Conservation (phyloP, 2,329 filamentous ascomycete species). For the Ophiostoma quercus region DNA sequence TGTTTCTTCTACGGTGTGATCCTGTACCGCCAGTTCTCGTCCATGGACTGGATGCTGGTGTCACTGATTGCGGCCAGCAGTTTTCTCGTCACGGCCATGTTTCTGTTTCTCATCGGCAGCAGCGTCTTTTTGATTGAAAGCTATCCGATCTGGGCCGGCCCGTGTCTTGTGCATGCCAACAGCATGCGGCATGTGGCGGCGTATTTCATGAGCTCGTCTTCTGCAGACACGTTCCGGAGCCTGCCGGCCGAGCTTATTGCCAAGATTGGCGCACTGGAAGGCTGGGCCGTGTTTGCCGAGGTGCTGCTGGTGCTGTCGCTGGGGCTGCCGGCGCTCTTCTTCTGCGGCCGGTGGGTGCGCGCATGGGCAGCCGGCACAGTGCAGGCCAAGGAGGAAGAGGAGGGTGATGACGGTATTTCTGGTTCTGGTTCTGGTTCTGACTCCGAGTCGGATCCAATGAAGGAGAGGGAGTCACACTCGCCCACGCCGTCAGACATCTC, state of each 20-base stretch:
- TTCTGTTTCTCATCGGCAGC: conserved; percentile 31
- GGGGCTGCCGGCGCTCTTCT: conserved; percentile 32
- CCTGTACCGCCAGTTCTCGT: conserved; percentile 32
- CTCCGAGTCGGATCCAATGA: neutral
- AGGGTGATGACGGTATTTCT: neutral
- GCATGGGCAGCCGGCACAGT: conserved; percentile 33
- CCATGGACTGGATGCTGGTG: conserved; percentile 16
- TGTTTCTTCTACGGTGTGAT: conserved; percentile 33
- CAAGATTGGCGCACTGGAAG: conserved; percentile 30
- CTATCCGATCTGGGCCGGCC: conserved; percentile 34
- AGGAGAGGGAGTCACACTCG: neutral
- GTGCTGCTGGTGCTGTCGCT: conserved; percentile 33
- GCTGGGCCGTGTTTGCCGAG: conserved; percentile 34
- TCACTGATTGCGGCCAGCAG: conserved; percentile 31
- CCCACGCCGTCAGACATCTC: neutral
- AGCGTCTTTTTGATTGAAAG: conserved; percentile 36
- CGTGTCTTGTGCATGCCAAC: conserved; percentile 35
- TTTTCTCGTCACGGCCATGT: conserved; percentile 32
- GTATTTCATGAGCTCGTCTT: conserved; percentile 29
- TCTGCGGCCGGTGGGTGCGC: conserved; percentile 31
- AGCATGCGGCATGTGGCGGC: conserved; percentile 33
- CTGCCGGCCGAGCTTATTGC: conserved; percentile 32
- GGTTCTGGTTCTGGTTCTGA: neutral
- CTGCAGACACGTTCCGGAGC: conserved; percentile 25
- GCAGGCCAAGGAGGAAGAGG: neutral